Evolutionary conservation across 108 stramenopile species (phyloP).

Genomic region (Pseudonitzschia pungens): DNA sequence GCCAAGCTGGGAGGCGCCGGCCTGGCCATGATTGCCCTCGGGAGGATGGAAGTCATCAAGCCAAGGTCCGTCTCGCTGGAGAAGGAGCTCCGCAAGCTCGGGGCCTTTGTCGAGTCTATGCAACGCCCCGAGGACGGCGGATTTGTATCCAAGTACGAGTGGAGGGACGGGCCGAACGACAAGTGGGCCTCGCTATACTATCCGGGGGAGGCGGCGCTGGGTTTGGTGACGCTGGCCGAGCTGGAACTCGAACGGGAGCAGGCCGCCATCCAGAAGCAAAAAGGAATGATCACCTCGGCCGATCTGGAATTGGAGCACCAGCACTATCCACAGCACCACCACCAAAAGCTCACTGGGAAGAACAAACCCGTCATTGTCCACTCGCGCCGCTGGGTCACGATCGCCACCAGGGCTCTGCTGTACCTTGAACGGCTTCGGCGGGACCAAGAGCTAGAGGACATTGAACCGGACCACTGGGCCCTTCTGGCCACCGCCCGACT

Average conservation of each 20-base stretch:
- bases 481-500: conserved; percentile 27
- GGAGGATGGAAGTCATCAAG: conserved; percentile 12
- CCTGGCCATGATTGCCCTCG: conserved; percentile 29
- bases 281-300: conserved; percentile 1
- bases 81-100: conserved; percentile 22
- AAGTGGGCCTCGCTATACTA: conserved; percentile 30
- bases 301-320: conserved; percentile 4
- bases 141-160: conserved; percentile 20
- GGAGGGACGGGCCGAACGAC: conserved; percentile 18
- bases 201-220: conserved; percentile 41
- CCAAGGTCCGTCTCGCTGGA: conserved; percentile 10
- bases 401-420: conserved; percentile 25
- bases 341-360: too few relatives aligned
- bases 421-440: conserved; percentile 31
- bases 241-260: conserved; percentile 23
- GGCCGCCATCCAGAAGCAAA: too few relatives aligned
- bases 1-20: conserved; percentile 41
- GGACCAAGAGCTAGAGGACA: conserved; percentile 14
- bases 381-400: conserved; percentile 18
- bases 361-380: too few relatives aligned
- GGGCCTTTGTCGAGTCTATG: conserved; percentile 31
- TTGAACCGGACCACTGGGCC: conserved; percentile 43
- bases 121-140: conserved; percentile 22
- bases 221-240: conserved; percentile 21
- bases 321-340: neutral